phyloP scores from a whole-genome alignment of 176 grass and related monocot species.

The Triticum dicoccoides region DNA sequence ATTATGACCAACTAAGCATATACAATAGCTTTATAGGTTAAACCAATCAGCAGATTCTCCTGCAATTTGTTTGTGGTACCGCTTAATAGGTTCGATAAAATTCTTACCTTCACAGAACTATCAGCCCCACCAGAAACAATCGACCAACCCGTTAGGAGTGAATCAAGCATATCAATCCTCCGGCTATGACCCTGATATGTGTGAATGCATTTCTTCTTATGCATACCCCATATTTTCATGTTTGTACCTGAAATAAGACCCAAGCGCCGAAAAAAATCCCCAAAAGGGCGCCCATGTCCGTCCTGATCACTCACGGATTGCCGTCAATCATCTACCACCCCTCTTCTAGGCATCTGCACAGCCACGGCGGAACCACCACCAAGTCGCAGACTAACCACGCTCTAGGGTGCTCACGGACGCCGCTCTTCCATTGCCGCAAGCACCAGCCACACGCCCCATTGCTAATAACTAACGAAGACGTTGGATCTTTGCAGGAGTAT shows the following conservation, averaged over 20 bases:
- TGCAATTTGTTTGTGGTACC: not conserved
- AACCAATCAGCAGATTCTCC: constrained; percentile 1
- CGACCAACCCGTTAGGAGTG: constrained; percentile 81
- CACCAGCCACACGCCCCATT: too few relatives aligned
- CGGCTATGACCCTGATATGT: constrained; percentile 89
- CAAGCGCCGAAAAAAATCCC: constrained; percentile 54
- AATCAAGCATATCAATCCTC: constrained; percentile 71
- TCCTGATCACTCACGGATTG: too few relatives aligned
- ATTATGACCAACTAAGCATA: not conserved
- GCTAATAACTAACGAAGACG: too few relatives aligned
- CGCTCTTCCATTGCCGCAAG: too few relatives aligned
- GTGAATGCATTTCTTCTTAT: constrained; percentile 83
- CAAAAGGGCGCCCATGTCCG: too few relatives aligned
- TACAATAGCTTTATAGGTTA: not conserved
- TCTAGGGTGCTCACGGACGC: too few relatives aligned
- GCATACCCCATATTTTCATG: constrained; percentile 25
- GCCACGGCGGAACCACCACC: too few relatives aligned
- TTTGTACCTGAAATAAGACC: constrained; percentile 56
- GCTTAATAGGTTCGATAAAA: not conserved
- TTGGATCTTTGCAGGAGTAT: too few relatives aligned
- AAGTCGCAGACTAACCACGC: too few relatives aligned
- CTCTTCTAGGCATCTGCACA: too few relatives aligned
- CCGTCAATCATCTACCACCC: too few relatives aligned
- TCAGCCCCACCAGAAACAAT: constrained; percentile 83
- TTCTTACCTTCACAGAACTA: constrained; percentile 63